Evolutionary conservation across 2,329 filamentous ascomycete genomes (phyloP), one percentile per base, ranked within the genome.

Genomic region (Pyrenophora graminea): DNA sequence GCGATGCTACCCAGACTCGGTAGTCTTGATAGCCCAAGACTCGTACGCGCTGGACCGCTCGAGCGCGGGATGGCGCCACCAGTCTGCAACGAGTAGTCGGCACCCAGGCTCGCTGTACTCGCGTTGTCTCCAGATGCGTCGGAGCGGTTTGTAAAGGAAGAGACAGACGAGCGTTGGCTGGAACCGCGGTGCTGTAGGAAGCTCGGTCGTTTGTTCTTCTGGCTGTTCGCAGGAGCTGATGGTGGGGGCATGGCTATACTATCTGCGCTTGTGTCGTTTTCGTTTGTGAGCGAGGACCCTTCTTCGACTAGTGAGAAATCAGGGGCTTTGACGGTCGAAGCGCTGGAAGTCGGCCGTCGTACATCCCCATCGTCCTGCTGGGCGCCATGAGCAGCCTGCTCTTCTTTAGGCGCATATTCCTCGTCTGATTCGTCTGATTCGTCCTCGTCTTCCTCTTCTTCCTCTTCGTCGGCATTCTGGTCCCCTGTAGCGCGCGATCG

Each of bases 1-100:
- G 86, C 88, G 76, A 96, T 91, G 70, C 93, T 97, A 18, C 91
- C 91, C 52, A 97, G 82, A 74, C 92, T 97, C 55, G 92, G 87
- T 9, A 91, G 84, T 19, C 93, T 82, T 17, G 87, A 86, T 47
- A 96, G 78, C 2, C 77, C 75, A 53, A 82, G 80, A 68, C 81
- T 83, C 71, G 77, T 63, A 64, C 76, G 63, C 67, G 77, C 62
- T 34, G 64, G 67, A 38, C 58, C 60, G 48, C 56, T 68, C 7
- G 67, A 69, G 33, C 64, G 67, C 33, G 90, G 85, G 4, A 84
- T 78, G 10, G 90, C 88, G 21, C 91, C 90, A 15, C 90, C 91
- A 2, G 90, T 89, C 64, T 95, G 90, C 31, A 95, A 77, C 19
- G 90, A 89, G 73, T 88, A 94, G 70, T 96, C 91, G 7, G 85